Evolutionary conservation across 192 early-diverging fungal genomes (phyloP).

Genomic region (Linnemannia schmuckeri): DNA sequence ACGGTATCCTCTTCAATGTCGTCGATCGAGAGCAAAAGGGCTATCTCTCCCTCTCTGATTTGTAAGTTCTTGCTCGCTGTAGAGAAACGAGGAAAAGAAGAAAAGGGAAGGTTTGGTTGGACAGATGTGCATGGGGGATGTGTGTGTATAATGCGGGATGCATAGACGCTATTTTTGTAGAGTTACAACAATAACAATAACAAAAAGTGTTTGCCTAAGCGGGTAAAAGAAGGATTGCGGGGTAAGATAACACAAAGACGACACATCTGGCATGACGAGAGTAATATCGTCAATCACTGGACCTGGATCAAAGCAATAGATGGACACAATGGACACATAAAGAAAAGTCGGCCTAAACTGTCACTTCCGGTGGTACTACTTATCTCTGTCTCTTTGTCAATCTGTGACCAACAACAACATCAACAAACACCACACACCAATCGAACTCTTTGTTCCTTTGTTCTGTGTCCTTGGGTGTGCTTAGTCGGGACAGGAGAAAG

Average conservation of each 20-base stretch:
- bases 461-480: background rate
- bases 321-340: background rate
- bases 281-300: background rate
- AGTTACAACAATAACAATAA: background rate
- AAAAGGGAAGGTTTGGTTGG: background rate
- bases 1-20: constrained; percentile 67
- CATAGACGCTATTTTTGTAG: background rate
- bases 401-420: background rate
- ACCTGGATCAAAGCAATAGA: background rate
- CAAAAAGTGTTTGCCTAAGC: background rate
- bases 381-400: background rate
- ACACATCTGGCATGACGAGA: background rate
- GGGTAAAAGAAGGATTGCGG: background rate
- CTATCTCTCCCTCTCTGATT: constrained; percentile 68
- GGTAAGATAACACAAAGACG: background rate
- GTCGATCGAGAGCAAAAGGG: constrained; percentile 67
- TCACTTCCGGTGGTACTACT: background rate
- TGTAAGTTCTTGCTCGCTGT: constrained; percentile 37
- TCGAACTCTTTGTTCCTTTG: background rate
- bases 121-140: background rate
- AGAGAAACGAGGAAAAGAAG: background rate
- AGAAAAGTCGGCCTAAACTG: background rate
- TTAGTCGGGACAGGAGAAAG: background rate
- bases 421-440: background rate
- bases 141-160: background rate